Base-by-base conservation (phyloP, 805 yeast genomes). In the Spathaspora boniae region DNA sequence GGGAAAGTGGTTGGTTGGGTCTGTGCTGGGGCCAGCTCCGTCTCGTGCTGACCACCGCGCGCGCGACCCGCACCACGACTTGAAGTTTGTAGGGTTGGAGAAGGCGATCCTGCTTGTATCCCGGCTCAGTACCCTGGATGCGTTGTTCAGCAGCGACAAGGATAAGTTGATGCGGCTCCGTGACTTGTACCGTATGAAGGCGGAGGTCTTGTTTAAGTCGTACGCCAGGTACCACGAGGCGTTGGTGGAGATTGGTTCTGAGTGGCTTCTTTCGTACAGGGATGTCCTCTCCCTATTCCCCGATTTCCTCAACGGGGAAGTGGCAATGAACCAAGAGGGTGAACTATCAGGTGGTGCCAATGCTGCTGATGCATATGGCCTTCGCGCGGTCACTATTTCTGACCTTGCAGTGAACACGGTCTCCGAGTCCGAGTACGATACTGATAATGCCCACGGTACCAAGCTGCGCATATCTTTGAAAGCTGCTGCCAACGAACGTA, bases 211-310 rank as follows among this genome's bases (percentile, higher is more conserved):
- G 11, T 68, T 67, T 40, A 64, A 58, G 24, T 41, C 50, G 11
- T 63, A 60, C 38, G 42, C 52, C 3, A 59, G 53, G 36, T 68
- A 52, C 43, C 67, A 60, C 31, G 70, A 65, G 41, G 45, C 72
- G 0, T 45, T 68, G 23, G 67, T 63, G 2, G 68, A 57, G 3
- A 58, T 66, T 12, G 53, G 66, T 9, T 61, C 67, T 3, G 70
- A 65, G 26, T 68, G 73, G 73, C 33, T 66, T 15, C 47, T 66
- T 5, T 51, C 64, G 1, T 59, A 55, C 28, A 42, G 49, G 11
- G 69, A 63, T 34, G 51, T 66, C 1, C 48, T 68, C 11, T 46
- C 46, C 4, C 41, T 66, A 16, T 68, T 64, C 36, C 73, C 73
- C 2, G 63, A 56, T 29, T 68, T 62, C 42, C 41, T 67, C 22